These are phyloP conservation scores for Leucocoprinus sp. DNA, from an alignment of 768 basidiomycete genomes.

Conservation along the genomic window DNA sequence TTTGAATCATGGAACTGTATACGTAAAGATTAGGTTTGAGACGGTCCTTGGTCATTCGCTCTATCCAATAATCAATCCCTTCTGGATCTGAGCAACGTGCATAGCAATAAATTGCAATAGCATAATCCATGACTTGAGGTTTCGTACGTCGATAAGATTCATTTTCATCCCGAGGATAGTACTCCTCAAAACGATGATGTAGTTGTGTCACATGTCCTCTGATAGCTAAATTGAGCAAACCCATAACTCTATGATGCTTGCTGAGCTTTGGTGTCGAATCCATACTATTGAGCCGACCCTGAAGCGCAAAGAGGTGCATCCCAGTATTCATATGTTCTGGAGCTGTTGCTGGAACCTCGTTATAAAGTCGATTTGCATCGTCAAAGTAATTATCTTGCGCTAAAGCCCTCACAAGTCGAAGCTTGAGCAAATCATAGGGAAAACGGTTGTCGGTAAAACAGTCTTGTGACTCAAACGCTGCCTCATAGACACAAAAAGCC, in stretches of 20 bases:
- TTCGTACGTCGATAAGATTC: slow-evolving; percentile 13
- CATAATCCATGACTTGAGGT: slow-evolving; percentile 9
- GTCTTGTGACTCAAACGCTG: slow-evolving; percentile 10
- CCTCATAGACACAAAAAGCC: slow-evolving; percentile 8
- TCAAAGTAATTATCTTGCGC: slow-evolving; percentile 6
- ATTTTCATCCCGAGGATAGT: slow-evolving; percentile 34
- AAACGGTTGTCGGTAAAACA: slow-evolving; percentile 10
- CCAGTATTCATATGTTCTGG: slow-evolving; percentile 6
- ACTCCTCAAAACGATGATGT: slow-evolving; percentile 42
- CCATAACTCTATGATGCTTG: slow-evolving; percentile 21
- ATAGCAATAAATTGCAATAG: slow-evolving; percentile 18
- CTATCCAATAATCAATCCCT: slow-evolving; percentile 46
- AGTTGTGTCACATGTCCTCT: slow-evolving; percentile 33
- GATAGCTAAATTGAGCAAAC: slow-evolving; percentile 50
- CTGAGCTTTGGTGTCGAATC: not conserved
- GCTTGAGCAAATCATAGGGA: slow-evolving; percentile 15
- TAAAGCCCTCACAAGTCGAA: slow-evolving; percentile 9
- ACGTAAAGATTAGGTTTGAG: slow-evolving; percentile 45
- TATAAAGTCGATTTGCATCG: slow-evolving; percentile 11
- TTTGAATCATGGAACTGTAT: slow-evolving; percentile 53
- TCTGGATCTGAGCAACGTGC: slow-evolving; percentile 37
- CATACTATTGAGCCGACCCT: slow-evolving; percentile 39
- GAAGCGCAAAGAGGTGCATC: slow-evolving; percentile 26
- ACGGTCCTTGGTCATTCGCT: slow-evolving; percentile 38
- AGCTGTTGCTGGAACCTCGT: slow-evolving; percentile 1